Evolutionary conservation across 176 grass and related monocot genomes (phyloP).

Genomic region (Avena insularis): DNA sequence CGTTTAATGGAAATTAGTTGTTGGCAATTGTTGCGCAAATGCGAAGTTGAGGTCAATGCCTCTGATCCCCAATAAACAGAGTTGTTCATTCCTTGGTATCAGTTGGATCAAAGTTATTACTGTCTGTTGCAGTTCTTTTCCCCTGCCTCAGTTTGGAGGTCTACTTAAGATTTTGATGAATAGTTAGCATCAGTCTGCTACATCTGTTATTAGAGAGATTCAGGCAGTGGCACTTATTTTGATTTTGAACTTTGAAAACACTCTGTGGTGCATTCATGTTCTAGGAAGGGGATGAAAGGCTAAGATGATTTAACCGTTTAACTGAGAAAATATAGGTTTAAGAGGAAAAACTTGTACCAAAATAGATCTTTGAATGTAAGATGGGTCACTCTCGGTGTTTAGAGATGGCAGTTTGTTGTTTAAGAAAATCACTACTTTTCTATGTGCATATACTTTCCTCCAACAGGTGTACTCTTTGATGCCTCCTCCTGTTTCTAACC

Average conservation of each 20-base stretch:
- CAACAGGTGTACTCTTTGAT: conserved; percentile 25
- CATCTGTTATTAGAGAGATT: neutral
- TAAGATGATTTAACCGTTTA: neutral
- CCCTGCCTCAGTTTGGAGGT: neutral
- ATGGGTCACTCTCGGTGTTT: neutral
- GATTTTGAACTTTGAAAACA: neutral
- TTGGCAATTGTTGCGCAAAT: neutral
- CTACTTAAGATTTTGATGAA: neutral
- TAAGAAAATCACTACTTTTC: too few relatives aligned
- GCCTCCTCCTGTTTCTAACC: neutral
- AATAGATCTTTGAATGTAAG: neutral
- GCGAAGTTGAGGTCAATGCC: neutral
- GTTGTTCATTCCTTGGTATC: neutral
- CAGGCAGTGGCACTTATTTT: neutral
- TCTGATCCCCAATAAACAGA: conserved; percentile 5
- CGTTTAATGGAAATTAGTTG: conserved; percentile 13
- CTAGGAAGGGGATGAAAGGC: neutral
- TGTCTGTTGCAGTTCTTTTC: neutral
- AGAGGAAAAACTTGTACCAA: neutral
- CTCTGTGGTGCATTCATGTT: neutral
- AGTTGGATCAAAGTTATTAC: conserved; percentile 14
- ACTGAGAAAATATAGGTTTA: neutral
- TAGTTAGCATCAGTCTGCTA: conserved; percentile 3
- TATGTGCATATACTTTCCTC: conserved; percentile 42
- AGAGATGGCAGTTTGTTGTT: too few relatives aligned